Conservation (phyloP, 1,284 basidiomycete species). For the Apiotrichum domesticum region DNA sequence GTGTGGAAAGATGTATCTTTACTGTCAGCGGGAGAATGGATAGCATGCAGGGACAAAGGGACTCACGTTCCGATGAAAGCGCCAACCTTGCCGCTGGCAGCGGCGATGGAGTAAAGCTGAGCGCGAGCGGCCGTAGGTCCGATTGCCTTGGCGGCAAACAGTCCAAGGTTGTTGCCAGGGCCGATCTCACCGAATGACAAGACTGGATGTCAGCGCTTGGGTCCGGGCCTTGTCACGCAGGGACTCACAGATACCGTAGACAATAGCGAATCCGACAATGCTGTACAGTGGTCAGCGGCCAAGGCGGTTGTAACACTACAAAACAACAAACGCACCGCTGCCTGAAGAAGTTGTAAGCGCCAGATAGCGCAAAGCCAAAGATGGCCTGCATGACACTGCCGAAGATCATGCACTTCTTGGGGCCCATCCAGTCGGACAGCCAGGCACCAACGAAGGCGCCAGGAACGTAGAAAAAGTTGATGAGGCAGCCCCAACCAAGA, state of each 20-base stretch:
- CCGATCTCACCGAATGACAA: constrained; percentile 66
- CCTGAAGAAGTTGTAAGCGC: constrained; percentile 54
- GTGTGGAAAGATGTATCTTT: constrained; percentile 57
- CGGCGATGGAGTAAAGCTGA: constrained; percentile 76
- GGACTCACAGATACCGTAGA: constrained; percentile 63
- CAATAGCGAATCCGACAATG: constrained; percentile 73
- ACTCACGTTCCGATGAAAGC: constrained; percentile 67
- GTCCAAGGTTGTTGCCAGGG: constrained; percentile 71
- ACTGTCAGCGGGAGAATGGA: neutral
- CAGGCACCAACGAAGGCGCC: constrained; percentile 34
- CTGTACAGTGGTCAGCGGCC: too few species aligned
- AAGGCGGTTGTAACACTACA: too few species aligned
- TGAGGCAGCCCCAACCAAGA: constrained; percentile 44
- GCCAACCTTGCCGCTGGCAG: constrained; percentile 72
- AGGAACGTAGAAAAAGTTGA: constrained; percentile 50
- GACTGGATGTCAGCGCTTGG: constrained; percentile 50
- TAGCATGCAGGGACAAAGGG: too few species aligned
- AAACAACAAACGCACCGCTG: neutral
- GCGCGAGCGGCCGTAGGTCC: constrained; percentile 80
- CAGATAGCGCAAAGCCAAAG: constrained; percentile 82
- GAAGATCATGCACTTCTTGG: constrained; percentile 62
- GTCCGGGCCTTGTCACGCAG: too few species aligned
- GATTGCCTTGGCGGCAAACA: constrained; percentile 68
- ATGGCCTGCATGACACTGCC: constrained; percentile 66
- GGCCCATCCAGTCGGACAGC: constrained; percentile 39